Base-by-base conservation (phyloP, 768 basidiomycete species). In the Hemileccinum rubropunctum region DNA sequence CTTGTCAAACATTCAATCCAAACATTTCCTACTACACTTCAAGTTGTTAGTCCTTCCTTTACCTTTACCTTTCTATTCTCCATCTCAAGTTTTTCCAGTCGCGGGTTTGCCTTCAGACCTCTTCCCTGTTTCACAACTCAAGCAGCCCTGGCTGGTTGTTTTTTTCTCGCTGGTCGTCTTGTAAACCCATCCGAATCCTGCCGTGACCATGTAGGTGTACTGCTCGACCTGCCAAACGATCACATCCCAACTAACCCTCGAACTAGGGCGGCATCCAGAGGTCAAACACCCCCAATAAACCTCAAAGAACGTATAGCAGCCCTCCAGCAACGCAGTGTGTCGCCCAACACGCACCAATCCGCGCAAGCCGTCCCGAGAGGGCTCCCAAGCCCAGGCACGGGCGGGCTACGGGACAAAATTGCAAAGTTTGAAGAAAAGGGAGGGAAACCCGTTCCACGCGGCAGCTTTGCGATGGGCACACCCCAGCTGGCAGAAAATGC, bases 221-320 rank as follows among this genome's bases (percentile, higher is more conserved):
- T 18, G 7, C 11, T 40, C 23, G 44, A 27, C 43, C 23, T 27
- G 18, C 35, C 9, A 23, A 3, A 23, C 30, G 15, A 17, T 34
- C 3, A 10, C 34, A 7, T 26, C 28, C 36, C 20, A 18, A 47
- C 60, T 69, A 45, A 69, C 61, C 30, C 37, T 45, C 14, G 14
- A 15, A 40, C 42, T 50, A 69, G 65, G 63, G 59, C 65, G 21
- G 45, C 61, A 43, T 55, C 65, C 41, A 61, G 62, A 60, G 52
- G 56, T 12, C 50, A 61, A 37, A 56, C 64, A 30, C 54, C 63
- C 0, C 64, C 64, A 42, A 73, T 71, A 45, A 87, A 85, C 64
- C 79, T 91, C 62, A 89, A 84, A 69, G 88, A 91, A 58, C 84
- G 89, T 47, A 91, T 91, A 54, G 89, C 89, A 15, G 88, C 88